phyloP scores from a whole-genome alignment of 2,329 filamentous ascomycete species.

The Gremmenia infestans region DNA sequence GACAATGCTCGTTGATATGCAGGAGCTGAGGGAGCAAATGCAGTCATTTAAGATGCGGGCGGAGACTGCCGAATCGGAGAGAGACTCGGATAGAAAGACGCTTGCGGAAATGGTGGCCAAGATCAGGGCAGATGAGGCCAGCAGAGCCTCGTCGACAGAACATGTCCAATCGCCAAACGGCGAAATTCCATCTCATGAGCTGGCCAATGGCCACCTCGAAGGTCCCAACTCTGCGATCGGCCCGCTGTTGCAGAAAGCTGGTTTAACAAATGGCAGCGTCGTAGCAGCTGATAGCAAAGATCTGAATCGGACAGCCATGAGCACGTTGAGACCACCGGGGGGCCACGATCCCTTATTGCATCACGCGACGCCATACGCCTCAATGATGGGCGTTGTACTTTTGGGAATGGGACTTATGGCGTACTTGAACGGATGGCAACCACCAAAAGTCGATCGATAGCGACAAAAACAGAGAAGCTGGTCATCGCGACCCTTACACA shows the following conservation, averaged over 20 bases:
- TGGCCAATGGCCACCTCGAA: slow-evolving; percentile 11
- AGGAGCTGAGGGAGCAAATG: slow-evolving; percentile 26
- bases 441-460: slow-evolving; percentile 30
- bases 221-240: slow-evolving; percentile 3
- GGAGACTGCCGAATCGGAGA: slow-evolving; percentile 74
- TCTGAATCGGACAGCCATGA: slow-evolving; percentile 23
- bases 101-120: slow-evolving; percentile 84
- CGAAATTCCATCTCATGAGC: not conserved
- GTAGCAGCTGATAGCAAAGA: slow-evolving; percentile 15
- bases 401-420: slow-evolving; percentile 81
- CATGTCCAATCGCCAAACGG: slow-evolving; percentile 12
- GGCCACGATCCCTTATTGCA: slow-evolving; percentile 43
- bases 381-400: slow-evolving; percentile 76
- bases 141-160: slow-evolving; percentile 22
- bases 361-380: slow-evolving; percentile 68
- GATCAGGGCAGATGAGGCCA: slow-evolving; percentile 63
- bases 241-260: slow-evolving; percentile 14
- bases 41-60: slow-evolving; percentile 72
- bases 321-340: slow-evolving; percentile 35
- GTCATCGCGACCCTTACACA: not conserved
- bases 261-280: slow-evolving; percentile 18
- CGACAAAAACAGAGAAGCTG: not conserved
- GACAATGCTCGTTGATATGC: slow-evolving; percentile 27
- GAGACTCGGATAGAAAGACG: slow-evolving; percentile 64
- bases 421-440: slow-evolving; percentile 78